A percentile compares a stretch with the other conserved stretches of the same genome.
Evolutionary conservation across 2,329 filamentous ascomycete genomes (phyloP).

Genomic region (Clonostachys solani): DNA sequence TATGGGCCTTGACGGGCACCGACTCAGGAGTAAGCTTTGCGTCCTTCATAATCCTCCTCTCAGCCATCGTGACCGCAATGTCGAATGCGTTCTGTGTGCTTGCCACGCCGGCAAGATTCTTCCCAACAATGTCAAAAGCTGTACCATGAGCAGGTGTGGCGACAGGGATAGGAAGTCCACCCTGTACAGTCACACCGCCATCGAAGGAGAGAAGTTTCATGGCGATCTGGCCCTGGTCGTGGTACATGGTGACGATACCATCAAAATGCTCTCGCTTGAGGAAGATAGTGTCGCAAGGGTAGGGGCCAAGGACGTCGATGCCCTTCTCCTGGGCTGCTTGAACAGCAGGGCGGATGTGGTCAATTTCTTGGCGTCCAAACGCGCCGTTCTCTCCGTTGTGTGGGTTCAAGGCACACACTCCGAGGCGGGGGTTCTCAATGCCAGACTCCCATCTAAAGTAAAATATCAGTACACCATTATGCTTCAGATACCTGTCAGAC

Average conservation of each 20-base stretch:
- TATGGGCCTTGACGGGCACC: background rate
- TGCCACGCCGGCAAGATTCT: slow-evolving; percentile 16
- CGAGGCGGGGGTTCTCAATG: slow-evolving; percentile 18
- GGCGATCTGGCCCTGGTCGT: slow-evolving; percentile 27
- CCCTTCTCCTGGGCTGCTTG: slow-evolving; percentile 13
- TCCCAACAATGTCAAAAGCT: slow-evolving; percentile 11
- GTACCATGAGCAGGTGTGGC: slow-evolving; percentile 14
- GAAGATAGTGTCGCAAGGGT: slow-evolving; percentile 26
- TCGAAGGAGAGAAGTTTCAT: slow-evolving; percentile 26
- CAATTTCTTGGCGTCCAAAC: slow-evolving; percentile 24
- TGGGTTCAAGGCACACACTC: slow-evolving; percentile 24
- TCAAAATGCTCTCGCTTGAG: slow-evolving; percentile 20
- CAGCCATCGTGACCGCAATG: slow-evolving; percentile 19
- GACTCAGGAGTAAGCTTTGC: background rate
- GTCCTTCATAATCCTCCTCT: slow-evolving; percentile 8
- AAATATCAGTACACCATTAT: slow-evolving; percentile 4
- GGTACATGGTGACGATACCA: slow-evolving; percentile 28
- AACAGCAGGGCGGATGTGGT: slow-evolving; percentile 21
- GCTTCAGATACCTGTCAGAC: background rate
- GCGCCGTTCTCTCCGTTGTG: slow-evolving; percentile 25
- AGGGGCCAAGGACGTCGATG: slow-evolving; percentile 21
- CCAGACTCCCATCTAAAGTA: slow-evolving; percentile 16
- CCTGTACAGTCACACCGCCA: slow-evolving; percentile 24
- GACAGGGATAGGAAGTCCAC: slow-evolving; percentile 20
- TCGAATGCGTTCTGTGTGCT: slow-evolving; percentile 25